These are phyloP conservation scores for Naematelia encephala DNA, from an alignment of 768 basidiomycete species.

Conservation along the genomic window DNA sequence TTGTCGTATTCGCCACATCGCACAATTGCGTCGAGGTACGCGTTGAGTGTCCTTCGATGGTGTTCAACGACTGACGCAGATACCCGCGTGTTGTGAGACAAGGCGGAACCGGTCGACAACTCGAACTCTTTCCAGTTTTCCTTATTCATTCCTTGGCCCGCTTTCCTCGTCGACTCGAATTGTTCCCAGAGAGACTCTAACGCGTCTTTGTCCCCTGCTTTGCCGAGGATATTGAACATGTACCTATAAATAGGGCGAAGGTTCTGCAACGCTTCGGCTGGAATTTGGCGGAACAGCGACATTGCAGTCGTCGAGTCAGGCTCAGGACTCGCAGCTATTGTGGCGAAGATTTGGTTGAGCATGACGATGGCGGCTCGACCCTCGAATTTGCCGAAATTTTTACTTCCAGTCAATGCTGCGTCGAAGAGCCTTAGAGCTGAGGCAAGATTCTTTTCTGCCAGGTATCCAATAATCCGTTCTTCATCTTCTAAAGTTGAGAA, in stretches of 20 bases:
- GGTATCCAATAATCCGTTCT: constrained; percentile 53
- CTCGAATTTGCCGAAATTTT: constrained; percentile 10
- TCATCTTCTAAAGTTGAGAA: constrained; percentile 6
- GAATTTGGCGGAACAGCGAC: background rate
- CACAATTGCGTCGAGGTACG: background rate
- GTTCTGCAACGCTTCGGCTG: background rate
- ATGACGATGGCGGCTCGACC: background rate
- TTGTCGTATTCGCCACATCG: background rate
- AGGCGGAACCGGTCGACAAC: background rate
- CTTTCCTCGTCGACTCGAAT: constrained; percentile 20
- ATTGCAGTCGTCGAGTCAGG: background rate
- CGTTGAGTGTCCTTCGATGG: background rate
- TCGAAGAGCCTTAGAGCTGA: constrained; percentile 73
- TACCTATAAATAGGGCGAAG: constrained; percentile 12
- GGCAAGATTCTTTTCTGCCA: constrained; percentile 66
- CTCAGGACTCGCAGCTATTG: background rate
- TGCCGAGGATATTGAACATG: constrained; percentile 13
- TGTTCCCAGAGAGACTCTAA: constrained; percentile 8
- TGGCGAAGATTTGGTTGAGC: background rate
- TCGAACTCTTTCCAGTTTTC: background rate
- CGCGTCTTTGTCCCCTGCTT: constrained; percentile 8
- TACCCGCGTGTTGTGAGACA: background rate
- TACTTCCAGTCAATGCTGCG: constrained; percentile 52
- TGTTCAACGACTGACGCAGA: background rate
- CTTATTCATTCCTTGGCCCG: constrained; percentile 9